Evolutionary conservation across 1,284 basidiomycete species (phyloP).

Genomic region (Farysia itapuensis): DNA sequence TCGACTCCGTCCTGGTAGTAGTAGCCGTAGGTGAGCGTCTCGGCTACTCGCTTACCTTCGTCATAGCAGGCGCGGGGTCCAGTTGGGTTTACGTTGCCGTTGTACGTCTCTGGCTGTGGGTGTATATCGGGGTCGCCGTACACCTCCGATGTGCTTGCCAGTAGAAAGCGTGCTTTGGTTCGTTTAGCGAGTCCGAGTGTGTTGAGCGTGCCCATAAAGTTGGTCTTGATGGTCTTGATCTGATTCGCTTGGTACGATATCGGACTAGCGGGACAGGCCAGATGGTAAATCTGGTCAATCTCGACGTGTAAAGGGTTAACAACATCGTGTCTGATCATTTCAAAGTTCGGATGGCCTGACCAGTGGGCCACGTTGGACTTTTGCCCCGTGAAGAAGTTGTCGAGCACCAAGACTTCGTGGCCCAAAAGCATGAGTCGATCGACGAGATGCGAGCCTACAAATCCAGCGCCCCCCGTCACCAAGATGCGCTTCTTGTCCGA

Average conservation of each 20-base stretch:
- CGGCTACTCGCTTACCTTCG: constrained; percentile 67
- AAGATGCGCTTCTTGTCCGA: constrained; percentile 81
- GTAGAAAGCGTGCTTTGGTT: constrained; percentile 92
- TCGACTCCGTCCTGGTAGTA: constrained; percentile 90
- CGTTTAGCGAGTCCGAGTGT: constrained; percentile 98
- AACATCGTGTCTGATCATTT: constrained; percentile 94
- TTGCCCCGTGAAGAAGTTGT: constrained; percentile 97
- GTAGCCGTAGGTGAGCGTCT: constrained; percentile 64
- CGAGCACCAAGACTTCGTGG: constrained; percentile 93
- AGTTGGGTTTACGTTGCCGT: constrained; percentile 89
- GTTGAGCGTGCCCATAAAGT: constrained; percentile 83
- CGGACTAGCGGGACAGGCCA: constrained; percentile 50
- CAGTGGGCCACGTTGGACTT: constrained; percentile 76
- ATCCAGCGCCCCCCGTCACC: constrained; percentile 89
- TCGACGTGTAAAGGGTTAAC: constrained; percentile 47
- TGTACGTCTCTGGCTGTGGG: constrained; percentile 74
- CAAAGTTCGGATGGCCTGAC: constrained; percentile 96
- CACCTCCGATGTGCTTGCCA: constrained; percentile 93
- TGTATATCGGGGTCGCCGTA: constrained; percentile 97
- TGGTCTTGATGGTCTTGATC: constrained; percentile 76
- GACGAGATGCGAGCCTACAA: constrained; percentile 89
- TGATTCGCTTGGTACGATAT: constrained; percentile 50
- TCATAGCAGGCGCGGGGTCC: constrained; percentile 97
- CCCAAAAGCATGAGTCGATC: constrained; percentile 96
- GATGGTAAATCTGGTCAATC: constrained; percentile 52